Evolutionary conservation across 2,329 filamentous ascomycete genomes (phyloP), one percentile per base, ranked within the genome.

Genomic region (Penicillium sp.): DNA sequence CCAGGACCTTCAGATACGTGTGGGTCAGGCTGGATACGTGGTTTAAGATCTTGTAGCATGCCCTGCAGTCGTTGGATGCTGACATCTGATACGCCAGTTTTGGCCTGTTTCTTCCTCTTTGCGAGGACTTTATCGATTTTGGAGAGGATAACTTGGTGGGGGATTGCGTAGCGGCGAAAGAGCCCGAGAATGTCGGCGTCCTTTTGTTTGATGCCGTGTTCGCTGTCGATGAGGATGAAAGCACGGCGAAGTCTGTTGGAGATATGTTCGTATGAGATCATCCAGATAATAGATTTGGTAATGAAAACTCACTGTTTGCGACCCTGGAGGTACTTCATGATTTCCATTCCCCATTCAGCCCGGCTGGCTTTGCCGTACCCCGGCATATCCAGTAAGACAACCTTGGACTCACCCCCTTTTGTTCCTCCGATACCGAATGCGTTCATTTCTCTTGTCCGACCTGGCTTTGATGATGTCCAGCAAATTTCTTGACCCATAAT

Each of bases 371-470:
- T 80, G 3, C 87, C 87, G 65, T 90, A 90, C 0, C 87, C 87
- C 1, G 87, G 88, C 82, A 88, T 88, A 69, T 91, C 87, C 18
- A 90, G 76, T 29, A 91, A 77, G 0, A 86, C 80, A 24, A 88
- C 66, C 59, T 76, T 79, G 16, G 71, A 68, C 54, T 76, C 68
- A 48, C 75, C 72, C 8, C 69, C 71, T 50, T 71, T 78, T 43
- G 69, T 73, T n/a, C 76, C 75, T n/a, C 84, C 78, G 18, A 88
- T 77, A 2, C 81, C 82, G 67, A 86, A 89, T 0, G 84, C 83
- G 59, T 88, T 88, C 84, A 90, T 87, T 16, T 82, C 81, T 56
- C 78, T 78, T 5, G 87, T 90, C 42, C 83, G 77, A 0, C 87
- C 87, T 0, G 84, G 84, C 16, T 82, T 83, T 2, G 79, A 81